Conservation (phyloP, 164 flowering plant genomes). For the Magnolia kwangsiensis region DNA sequence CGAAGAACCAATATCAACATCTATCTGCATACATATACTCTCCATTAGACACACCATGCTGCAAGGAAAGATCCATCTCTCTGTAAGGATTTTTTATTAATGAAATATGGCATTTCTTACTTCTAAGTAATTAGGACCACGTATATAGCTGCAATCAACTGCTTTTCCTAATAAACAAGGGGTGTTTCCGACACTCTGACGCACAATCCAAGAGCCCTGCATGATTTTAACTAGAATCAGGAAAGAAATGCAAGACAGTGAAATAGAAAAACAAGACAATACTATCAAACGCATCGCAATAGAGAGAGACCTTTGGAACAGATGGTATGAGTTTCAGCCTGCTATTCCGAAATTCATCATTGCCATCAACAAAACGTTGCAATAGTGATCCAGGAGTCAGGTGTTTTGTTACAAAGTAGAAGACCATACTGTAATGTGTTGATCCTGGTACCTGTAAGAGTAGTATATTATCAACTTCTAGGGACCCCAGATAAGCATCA, state of each 20-base stretch:
- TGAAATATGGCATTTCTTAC: constrained; percentile 31
- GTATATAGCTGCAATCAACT: constrained; percentile 96
- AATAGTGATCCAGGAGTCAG: constrained; percentile 82
- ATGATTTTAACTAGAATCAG: constrained; percentile 15
- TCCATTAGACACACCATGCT: constrained; percentile 3
- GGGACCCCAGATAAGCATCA: background rate
- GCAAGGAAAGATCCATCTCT: background rate
- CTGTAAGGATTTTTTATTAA: background rate
- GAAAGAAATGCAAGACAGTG: background rate
- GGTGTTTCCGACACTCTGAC: constrained; percentile 98
- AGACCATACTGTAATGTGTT: constrained; percentile 96
- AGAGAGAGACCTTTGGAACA: constrained; percentile 78
- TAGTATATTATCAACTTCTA: constrained; percentile 3
- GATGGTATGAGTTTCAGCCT: constrained; percentile 96
- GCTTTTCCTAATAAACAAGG: constrained; percentile 97
- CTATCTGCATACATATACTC: constrained; percentile 55
- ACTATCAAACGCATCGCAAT: background rate
- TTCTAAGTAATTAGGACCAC: constrained; percentile 84
- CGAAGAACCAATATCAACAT: constrained; percentile 97
- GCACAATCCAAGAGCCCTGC: constrained; percentile 99
- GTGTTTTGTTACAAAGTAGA: constrained; percentile 77
- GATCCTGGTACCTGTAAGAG: constrained; percentile 84
- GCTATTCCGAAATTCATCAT: constrained; percentile 95
- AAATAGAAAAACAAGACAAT: background rate
- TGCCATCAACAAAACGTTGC: constrained; percentile 97